Percentiles rank a stretch among this genome's conserved stretches.
Conservation (phyloP, 257 asterid genomes). For the Penstemon barbatus region DNA sequence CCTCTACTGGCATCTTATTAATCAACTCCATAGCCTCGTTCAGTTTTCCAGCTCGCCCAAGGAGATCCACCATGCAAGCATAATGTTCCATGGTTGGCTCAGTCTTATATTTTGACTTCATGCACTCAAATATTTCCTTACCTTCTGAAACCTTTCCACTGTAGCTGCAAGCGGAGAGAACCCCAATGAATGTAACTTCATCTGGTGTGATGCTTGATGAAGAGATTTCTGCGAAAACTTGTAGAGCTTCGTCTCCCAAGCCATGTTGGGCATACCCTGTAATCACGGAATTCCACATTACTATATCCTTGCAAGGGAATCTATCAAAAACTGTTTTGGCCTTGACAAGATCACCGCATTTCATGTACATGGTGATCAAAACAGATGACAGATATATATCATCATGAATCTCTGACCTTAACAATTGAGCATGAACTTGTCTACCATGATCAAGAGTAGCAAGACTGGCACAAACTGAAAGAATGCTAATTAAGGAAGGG, state of each 20-base stretch:
- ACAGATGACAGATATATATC: slow-evolving; percentile 56
- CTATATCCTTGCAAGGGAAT: slow-evolving; percentile 51
- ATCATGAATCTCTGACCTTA: slow-evolving; percentile 42
- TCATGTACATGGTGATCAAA: slow-evolving; percentile 73
- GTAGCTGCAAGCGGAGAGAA: slow-evolving; percentile 82
- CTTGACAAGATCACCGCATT: slow-evolving; percentile 61
- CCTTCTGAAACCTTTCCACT: slow-evolving; percentile 72
- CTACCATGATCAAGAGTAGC: slow-evolving; percentile 64
- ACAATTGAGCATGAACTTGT: slow-evolving; percentile 58
- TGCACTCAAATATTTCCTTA: slow-evolving; percentile 52
- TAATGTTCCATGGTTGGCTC: slow-evolving; percentile 58
- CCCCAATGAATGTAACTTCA: slow-evolving; percentile 57
- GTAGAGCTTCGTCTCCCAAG: slow-evolving; percentile 53
- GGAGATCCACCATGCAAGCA: slow-evolving; percentile 80
- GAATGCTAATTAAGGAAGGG: slow-evolving; percentile 59
- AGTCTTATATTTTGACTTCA: slow-evolving; percentile 52
- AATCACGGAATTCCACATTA: slow-evolving; percentile 78
- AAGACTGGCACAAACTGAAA: slow-evolving; percentile 70
- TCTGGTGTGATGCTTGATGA: slow-evolving; percentile 44
- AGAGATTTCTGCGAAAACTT: slow-evolving; percentile 50
- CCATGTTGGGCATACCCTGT: slow-evolving; percentile 82
- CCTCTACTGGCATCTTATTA: slow-evolving; percentile 54
- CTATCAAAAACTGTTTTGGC: slow-evolving; percentile 57
- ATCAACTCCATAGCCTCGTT: slow-evolving; percentile 60
- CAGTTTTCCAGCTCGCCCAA: slow-evolving; percentile 71